Base-by-base conservation (phyloP, 768 basidiomycete genomes). In the Collybia nuda region DNA sequence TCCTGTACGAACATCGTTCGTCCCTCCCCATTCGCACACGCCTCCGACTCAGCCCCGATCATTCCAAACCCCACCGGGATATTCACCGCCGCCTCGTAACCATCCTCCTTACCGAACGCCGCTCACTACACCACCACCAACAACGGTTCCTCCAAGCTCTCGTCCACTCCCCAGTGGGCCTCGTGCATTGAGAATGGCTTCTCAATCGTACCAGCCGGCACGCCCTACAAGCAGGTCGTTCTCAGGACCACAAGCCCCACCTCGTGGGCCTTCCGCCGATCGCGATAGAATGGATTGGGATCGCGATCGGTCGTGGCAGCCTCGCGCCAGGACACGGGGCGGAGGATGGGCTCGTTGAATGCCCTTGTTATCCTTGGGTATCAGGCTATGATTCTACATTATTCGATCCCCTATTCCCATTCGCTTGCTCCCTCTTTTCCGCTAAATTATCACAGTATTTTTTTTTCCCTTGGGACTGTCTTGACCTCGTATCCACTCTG, bases 201-300 rank as follows among this genome's bases (percentile, higher is more conserved):
- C n/a, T 56, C 59, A 12, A 60, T 69, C 19, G 66, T 69, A 35
- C 71, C 69, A 39, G 71, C 75, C 15, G 72, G 71, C 21, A 71
- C 70, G 2, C 73, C 72, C 6, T 68, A 73, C 29, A 72, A 75
- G 36, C 57, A 76, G 35, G 62, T 70, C 17, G 67, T 51, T 44
- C 43, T 47, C 42, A 18, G 46, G 44, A 29, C 61, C 69, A 40
- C 69, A 67, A 36, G 67, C 71, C 40, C 67, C 73, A 4, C 79
- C 80, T 28, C 71, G 80, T 1, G 79, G 78, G 4, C 80, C 79
- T 2, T 77, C 74, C 8, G 78, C 76, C 1, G 80, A 81, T 56
- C 69, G 80, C 2, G 80, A 82, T 18, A 63, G 77, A 12, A 37
- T 44, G 35, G 79, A 78, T 15, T 67, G 75, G 65, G 77, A 77